phyloP scores from a whole-genome alignment of 2,329 filamentous ascomycete genomes.

The Trichoderma koningiopsis region DNA sequence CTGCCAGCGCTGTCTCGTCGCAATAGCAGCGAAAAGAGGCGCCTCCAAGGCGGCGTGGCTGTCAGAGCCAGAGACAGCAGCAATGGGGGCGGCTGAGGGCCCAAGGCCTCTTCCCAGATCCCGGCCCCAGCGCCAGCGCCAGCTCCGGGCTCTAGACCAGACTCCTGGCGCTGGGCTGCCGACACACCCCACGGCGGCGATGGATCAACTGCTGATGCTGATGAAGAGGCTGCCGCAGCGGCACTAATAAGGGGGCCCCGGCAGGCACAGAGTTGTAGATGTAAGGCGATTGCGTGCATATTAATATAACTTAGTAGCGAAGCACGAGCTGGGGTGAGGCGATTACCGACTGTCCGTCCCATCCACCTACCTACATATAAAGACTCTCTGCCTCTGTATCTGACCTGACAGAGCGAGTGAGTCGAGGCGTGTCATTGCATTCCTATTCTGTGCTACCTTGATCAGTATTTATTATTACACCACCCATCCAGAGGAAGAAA shows the following conservation, averaged over 20 bases:
- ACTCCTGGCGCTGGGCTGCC: background rate
- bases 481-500: background rate
- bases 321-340: background rate
- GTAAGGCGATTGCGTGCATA: conserved; percentile 6
- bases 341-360: background rate
- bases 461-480: background rate
- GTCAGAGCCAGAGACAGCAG: background rate
- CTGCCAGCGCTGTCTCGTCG: background rate
- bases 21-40: conserved; percentile 6
- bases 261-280: background rate
- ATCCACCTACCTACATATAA: background rate
- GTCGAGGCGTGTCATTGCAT: background rate
- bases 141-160: background rate
- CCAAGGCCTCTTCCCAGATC: background rate
- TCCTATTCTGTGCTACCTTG: background rate
- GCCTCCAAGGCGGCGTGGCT: conserved; percentile 17
- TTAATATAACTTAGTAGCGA: background rate
- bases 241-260: background rate
- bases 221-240: background rate
- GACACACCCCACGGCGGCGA: conserved; percentile 4
- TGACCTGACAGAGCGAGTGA: background rate
- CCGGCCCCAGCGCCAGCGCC: conserved; percentile 9
- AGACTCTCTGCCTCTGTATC: background rate
- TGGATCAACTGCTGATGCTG: background rate
- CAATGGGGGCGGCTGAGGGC: background rate